Base-by-base conservation (phyloP, 208 protist genomes). In the Trypanosoma scelopori region DNA sequence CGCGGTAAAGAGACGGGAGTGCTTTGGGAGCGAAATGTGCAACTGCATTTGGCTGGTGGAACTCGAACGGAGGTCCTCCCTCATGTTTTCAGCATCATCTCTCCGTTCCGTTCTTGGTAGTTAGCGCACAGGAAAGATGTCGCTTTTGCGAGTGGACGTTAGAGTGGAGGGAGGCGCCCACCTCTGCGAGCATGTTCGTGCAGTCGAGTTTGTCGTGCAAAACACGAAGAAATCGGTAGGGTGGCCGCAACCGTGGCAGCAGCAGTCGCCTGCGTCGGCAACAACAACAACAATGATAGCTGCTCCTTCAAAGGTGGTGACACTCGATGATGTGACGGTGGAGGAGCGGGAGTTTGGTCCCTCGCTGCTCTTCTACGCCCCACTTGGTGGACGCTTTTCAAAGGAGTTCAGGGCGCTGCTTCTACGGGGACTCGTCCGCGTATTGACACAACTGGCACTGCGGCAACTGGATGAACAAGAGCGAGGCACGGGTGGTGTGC, bases 171-270 rank as follows among this genome's bases (percentile, higher is more conserved):
- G 43, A 7, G 41, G 1, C 13, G 13, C 3, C 1, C 5, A 5
- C 32, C 1, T 59, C 15, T 46, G 28, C 28, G 69, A 74, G 25
- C n/a, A 64, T 4, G 22, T 74, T 20, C 43, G 20, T 5, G 46
- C 22, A 6, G 53, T 68, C 56, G 69, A 74, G 37, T 74, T 74
- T 55, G 9, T 69, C 41, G 55, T 74, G 28, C 51, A 27, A 6
- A 55, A 68, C 55, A 59, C 45, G 15, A 74, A 68, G 35, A 47
- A 6, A 5, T 48, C 53, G 23, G 37, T 46, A 15, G 3, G 45
- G 20, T 58, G 53, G 59, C 46, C 61, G 16, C 52, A 15, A 3
- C 52, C 50, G 5, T 23, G 12, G 16, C 22, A 39, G 30, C 46
- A 53, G 23, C 18, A 47, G 46, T 28, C 20, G 18, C 23, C 41